Evolutionary conservation across 768 basidiomycete species (phyloP), one percentile per base, ranked within the genome.

Genomic region (Trametes villosa): DNA sequence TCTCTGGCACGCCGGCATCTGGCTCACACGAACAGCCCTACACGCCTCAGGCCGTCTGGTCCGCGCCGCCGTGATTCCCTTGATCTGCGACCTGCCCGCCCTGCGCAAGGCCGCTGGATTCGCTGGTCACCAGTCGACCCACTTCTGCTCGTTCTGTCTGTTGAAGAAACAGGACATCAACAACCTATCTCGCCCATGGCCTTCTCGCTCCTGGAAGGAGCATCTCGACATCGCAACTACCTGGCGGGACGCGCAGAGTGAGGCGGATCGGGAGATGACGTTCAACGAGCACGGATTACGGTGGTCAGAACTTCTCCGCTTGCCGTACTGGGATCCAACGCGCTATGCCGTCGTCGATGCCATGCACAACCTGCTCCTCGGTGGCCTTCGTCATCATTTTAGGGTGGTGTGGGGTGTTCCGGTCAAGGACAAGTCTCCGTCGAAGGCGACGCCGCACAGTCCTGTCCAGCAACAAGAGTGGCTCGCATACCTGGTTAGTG

Each of bases 11-110:
- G 31, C 5, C 3, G 65, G 70, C 4, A n/a, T 69, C 17, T 40
- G 29, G 3, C 48, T 65, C 40, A 56, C 63, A 6, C 40, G 50
- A 29, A 70, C 66, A 20, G 53, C 60, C 5, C n/a, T 26, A 9
- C n/a, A 44, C 24, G 7, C 24, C 6, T 13, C 4, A 9, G 44
- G 44, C 1, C 22, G 44, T 12, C 20, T 45, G 9, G 36, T 44
- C 36, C 46, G 60, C 9, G 42, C 65, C 24, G 59, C 60, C 27
- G 45, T 63, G 13, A 48, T 41, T 20, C 62, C 68, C 13, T 58
- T 75, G 4, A 60, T 75, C 12, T 69, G 60, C n/a, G 73, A 78
- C 54, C 69, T 78, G 6, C 71, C 72, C 4, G 74, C 72, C 24
- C 65, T 68, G 11, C 52, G 69, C 11, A 75, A 77, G 53, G 42